Conservation (phyloP, 2,329 filamentous ascomycete genomes). For the Penicillium sp. region DNA sequence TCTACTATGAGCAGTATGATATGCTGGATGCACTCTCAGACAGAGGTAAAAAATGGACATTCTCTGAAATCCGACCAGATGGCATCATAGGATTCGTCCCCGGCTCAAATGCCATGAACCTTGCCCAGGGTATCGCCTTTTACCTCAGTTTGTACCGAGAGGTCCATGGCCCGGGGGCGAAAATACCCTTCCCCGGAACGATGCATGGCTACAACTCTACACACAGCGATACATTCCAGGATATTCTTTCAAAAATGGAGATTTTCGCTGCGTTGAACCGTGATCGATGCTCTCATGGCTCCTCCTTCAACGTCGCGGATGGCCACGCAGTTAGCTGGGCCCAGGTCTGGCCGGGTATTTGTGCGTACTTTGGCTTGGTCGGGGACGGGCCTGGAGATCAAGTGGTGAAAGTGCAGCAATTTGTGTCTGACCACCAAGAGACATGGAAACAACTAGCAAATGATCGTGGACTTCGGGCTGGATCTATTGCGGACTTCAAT, state of each 20-base stretch:
- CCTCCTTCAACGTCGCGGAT: conserved; percentile 27
- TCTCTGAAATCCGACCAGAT: conserved; percentile 33
- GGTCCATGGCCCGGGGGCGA: conserved; percentile 16
- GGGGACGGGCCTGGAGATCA: conserved; percentile 19
- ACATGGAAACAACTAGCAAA: conserved; percentile 18
- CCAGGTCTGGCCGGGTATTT: conserved; percentile 26
- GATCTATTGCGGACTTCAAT: conserved; percentile 17
- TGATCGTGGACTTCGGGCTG: conserved; percentile 15
- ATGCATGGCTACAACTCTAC: conserved; percentile 17
- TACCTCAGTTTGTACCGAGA: conserved; percentile 24
- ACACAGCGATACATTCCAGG: conserved; percentile 30
- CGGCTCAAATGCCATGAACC: conserved; percentile 24
- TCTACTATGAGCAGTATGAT: conserved; percentile 33
- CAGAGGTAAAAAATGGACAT: conserved; percentile 29
- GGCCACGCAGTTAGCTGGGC: conserved; percentile 24
- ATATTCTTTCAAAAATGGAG: conserved; percentile 25
- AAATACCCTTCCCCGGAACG: conserved; percentile 24
- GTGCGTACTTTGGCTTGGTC: conserved; percentile 28
- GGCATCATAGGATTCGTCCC: conserved; percentile 30
- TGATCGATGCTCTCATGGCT: conserved; percentile 18
- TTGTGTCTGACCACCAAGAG: conserved; percentile 12
- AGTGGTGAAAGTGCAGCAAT: conserved; percentile 2
- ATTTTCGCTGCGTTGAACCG: conserved; percentile 28
- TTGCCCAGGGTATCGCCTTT: conserved; percentile 23
- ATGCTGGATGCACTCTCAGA: conserved; percentile 16